Evolutionary conservation across 1,284 basidiomycete genomes (phyloP), one percentile per base, ranked within the genome.

Genomic region (Trichosporon coremiiforme): DNA sequence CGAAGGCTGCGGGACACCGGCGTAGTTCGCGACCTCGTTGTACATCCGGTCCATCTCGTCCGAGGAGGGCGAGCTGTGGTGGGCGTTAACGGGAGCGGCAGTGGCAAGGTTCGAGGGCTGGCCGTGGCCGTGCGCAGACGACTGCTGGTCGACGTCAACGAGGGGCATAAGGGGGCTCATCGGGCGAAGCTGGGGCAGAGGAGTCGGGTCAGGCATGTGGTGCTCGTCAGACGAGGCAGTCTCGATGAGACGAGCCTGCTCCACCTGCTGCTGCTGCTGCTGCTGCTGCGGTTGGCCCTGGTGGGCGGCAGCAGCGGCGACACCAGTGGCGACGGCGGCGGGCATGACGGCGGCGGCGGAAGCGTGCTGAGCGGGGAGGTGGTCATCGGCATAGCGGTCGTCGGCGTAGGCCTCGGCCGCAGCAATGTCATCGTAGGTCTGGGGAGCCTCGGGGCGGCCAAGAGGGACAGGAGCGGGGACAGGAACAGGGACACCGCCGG

Each of bases 11-110:
- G 70, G 74, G 13, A 82, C 72, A 13, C 80, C 78, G n/a, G 79
- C 80, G 20, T 75, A 76, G 2, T 66, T 66, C 6, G 80, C 77
- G 12, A 83, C 77, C 68, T 83, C 81, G 17, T 73, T 74, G 69
- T 82, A 82, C 73, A 81, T 76, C 62, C 75, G 70, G 65, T 75
- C 33, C 6, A 67, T 63, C 36, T 76, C 75, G 53, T 75, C 71
- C 9, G 50, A 53, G 8, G 15, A n/a, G 5, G 50, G 50, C 5
- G 15, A 10, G 10, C 7, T 9, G 50, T 53, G 50, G 50, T 25
- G 50, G 6, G 63, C 57, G 31, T 20, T 33, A 2, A 62, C 57
- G 15, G 57, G 57, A 4, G 31, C 31, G 1, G 57, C 29, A 1
- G 57, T 33, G 31, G 20, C 57, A 17, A 62, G 57, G 29, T 33